Percentiles rank a stretch among this genome's conserved stretches.
Conservation (phyloP, 306 rosid genomes). For the Vigna mungo region DNA sequence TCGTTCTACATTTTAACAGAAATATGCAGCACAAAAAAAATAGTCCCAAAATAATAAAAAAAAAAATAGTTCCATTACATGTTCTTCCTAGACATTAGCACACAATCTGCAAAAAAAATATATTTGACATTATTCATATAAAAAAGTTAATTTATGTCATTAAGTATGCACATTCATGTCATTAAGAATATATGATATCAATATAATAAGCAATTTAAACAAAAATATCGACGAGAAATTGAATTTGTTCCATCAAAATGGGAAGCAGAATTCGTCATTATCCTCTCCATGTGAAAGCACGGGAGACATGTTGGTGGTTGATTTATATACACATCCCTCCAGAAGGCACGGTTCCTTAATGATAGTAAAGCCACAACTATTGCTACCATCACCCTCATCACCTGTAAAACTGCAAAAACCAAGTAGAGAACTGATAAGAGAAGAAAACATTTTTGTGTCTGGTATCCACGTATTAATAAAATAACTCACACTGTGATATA, state of each 20-base stretch:
- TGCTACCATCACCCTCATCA: conserved; percentile 45
- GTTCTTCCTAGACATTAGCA: no score
- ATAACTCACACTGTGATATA: conserved; percentile 59
- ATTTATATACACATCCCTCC: conserved; percentile 57
- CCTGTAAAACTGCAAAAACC: conserved; percentile 49
- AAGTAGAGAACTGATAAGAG: conserved; percentile 6
- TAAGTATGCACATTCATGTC: conserved; percentile 40
- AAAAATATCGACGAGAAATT: conserved; percentile 35
- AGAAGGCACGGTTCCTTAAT: conserved; percentile 55
- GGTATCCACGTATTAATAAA: neutral
- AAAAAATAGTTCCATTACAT: no score
- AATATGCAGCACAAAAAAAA: no score
- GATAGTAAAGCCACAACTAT: conserved; percentile 35
- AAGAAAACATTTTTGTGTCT: neutral
- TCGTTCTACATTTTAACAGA: no score
- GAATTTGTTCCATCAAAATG: conserved; percentile 47
- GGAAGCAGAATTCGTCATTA: conserved; percentile 53
- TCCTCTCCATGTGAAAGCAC: conserved; percentile 47
- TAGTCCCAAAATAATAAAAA: no score
- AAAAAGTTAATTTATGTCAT: conserved; percentile 40
- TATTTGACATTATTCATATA: neutral
- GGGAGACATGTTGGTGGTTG: conserved; percentile 44
- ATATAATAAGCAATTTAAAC: conserved; percentile 24
- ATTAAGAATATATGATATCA: conserved; percentile 30
- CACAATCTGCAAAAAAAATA: no score